Percentiles rank a stretch among this genome's conserved stretches.
Evolutionary conservation across 129 eudicot species (phyloP).

Genomic region (Helichrysum umbraculigerum): DNA sequence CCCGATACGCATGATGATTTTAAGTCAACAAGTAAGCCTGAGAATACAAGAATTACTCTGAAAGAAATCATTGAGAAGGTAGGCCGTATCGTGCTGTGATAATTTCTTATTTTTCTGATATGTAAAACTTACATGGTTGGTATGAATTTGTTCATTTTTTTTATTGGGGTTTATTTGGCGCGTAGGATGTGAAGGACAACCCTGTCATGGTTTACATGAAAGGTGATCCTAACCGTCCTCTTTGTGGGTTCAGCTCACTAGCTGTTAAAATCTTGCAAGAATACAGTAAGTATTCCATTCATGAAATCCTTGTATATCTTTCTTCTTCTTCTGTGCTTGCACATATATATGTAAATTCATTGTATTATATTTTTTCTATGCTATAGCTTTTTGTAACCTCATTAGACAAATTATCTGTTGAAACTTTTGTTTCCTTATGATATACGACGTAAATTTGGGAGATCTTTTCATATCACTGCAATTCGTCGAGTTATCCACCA

Average conservation of each 20-base stretch:
- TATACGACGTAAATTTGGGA: not conserved
- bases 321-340: not conserved
- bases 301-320: not conserved
- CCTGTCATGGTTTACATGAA: constrained; percentile 96
- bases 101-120: not conserved
- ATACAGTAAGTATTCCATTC: constrained; percentile 58
- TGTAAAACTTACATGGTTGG: not conserved
- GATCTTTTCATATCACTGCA: not conserved
- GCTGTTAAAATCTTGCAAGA: constrained; percentile 81
- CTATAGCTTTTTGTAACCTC: too few relatives aligned
- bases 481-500: not conserved
- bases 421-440: not conserved
- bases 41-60: constrained; percentile 53
- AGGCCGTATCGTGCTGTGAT: not conserved
- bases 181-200: constrained; percentile 88
- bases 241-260: constrained; percentile 94
- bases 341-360: not conserved
- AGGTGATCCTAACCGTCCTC: constrained; percentile 92
- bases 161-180: constrained; percentile 15
- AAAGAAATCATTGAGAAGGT: constrained; percentile 88
- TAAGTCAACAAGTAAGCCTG: constrained; percentile 68
- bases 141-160: constrained; percentile 5
- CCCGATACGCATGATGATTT: constrained; percentile 95
- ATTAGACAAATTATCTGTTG: too few relatives aligned
- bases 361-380: not conserved